phyloP scores from a whole-genome alignment of 1,139 yeast species.

The Kluyveromyces sp. region DNA sequence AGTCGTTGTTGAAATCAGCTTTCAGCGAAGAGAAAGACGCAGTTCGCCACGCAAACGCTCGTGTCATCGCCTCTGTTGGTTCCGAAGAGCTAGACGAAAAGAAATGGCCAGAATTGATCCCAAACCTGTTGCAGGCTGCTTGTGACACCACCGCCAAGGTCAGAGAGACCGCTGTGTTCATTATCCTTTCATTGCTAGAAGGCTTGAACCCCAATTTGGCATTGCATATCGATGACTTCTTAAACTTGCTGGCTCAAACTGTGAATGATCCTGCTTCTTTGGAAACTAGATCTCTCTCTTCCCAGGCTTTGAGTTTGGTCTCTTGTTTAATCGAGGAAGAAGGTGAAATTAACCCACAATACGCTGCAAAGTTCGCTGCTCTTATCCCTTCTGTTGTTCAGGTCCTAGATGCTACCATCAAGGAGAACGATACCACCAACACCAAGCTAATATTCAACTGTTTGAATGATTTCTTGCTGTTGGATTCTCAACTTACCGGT shows the following conservation, averaged over 20 bases:
- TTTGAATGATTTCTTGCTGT: constrained; percentile 68
- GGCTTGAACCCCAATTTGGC: constrained; percentile 59
- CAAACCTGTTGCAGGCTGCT: constrained; percentile 63
- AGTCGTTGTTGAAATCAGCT: constrained; percentile 60
- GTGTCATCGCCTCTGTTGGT: constrained; percentile 84
- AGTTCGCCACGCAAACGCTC: constrained; percentile 83
- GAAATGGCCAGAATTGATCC: constrained; percentile 75
- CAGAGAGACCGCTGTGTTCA: constrained; percentile 81
- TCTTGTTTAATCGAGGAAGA: constrained; percentile 59
- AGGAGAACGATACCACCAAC: constrained; percentile 61
- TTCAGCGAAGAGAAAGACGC: constrained; percentile 58
- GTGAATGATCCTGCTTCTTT: constrained; percentile 58
- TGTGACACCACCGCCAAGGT: constrained; percentile 53
- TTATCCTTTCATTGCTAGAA: constrained; percentile 72
- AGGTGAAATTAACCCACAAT: constrained; percentile 42
- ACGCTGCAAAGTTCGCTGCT: constrained; percentile 54
- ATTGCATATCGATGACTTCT: constrained; percentile 57
- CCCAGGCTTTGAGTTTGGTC: constrained; percentile 72
- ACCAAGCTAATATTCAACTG: constrained; percentile 78
- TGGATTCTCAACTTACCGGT: constrained; percentile 75
- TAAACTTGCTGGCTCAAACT: constrained; percentile 61
- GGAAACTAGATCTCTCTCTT: constrained; percentile 77
- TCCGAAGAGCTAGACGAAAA: constrained; percentile 58
- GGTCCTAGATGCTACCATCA: constrained; percentile 70
- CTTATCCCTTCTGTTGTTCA: constrained; percentile 76